Evolutionary conservation across 257 asterid species (phyloP).

Genomic region (Leonotis leonurus): DNA sequence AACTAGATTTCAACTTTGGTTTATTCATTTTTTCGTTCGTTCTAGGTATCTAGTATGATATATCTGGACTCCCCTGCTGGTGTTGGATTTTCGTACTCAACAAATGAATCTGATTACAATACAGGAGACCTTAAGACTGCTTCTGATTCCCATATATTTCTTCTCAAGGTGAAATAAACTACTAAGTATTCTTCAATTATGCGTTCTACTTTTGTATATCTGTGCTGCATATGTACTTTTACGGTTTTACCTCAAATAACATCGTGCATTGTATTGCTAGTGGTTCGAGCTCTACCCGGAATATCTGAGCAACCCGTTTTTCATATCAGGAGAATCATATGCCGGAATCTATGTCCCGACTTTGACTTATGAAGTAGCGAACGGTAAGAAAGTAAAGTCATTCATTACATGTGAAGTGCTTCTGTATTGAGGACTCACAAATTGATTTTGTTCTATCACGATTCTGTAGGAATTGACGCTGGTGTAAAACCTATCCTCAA

Average conservation of each 20-base stretch:
- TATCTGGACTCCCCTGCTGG: constrained; percentile 96
- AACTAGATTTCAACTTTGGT: neutral
- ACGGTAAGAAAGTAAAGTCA: constrained; percentile 58
- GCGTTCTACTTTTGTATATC: neutral
- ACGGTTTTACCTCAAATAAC: neutral
- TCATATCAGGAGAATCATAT: constrained; percentile 83
- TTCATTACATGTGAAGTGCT: constrained; percentile 17
- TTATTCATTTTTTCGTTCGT: too few relatives aligned
- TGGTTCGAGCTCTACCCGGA: constrained; percentile 94
- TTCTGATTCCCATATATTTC: constrained; percentile 66
- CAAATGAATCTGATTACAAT: constrained; percentile 49
- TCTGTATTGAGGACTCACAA: neutral
- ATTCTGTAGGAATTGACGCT: constrained; percentile 57
- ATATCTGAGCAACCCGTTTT: constrained; percentile 65
- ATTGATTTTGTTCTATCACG: constrained; percentile 1
- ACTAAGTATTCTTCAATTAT: neutral
- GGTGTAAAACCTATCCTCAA: constrained; percentile 63
- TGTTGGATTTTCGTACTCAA: constrained; percentile 81
- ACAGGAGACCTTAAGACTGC: constrained; percentile 88
- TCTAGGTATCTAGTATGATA: constrained; percentile 66
- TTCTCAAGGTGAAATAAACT: constrained; percentile 57
- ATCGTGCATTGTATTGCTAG: constrained; percentile 33
- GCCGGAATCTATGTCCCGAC: constrained; percentile 97
- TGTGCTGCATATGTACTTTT: neutral
- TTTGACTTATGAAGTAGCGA: constrained; percentile 69